Evolutionary conservation across 768 basidiomycete genomes (phyloP).

Genomic region (Boletus eberwhitei): DNA sequence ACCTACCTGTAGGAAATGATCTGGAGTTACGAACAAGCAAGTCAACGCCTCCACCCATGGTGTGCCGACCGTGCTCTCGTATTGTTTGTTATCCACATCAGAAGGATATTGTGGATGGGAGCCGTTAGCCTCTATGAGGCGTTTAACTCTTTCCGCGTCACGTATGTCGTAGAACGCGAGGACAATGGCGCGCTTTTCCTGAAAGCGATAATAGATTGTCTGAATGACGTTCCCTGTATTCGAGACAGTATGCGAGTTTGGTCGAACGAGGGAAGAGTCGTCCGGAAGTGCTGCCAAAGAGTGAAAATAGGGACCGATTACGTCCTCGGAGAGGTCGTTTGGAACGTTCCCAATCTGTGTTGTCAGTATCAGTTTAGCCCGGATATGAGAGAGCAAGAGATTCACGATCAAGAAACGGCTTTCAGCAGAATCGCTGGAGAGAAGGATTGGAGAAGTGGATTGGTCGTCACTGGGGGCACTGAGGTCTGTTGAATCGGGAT

Average conservation of each 20-base stretch:
- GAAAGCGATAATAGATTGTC: slow-evolving; percentile 53
- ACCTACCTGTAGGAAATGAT: slow-evolving; percentile 45
- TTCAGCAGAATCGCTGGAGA: slow-evolving; percentile 16
- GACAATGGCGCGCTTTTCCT: slow-evolving; percentile 49
- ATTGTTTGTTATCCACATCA: slow-evolving; percentile 6
- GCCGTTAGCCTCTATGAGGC: slow-evolving; percentile 32
- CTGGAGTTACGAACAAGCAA: slow-evolving; percentile 44
- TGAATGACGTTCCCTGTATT: slow-evolving; percentile 40
- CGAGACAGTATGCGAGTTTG: slow-evolving; percentile 2
- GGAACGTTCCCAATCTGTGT: slow-evolving; percentile 43
- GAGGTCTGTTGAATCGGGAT: slow-evolving; percentile 32
- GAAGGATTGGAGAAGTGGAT: slow-evolving; percentile 9
- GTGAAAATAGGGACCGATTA: slow-evolving; percentile 30
- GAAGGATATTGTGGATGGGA: slow-evolving; percentile 2
- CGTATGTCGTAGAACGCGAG: slow-evolving; percentile 63
- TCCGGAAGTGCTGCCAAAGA: slow-evolving; percentile 21
- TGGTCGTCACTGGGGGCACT: slow-evolving; percentile 23
- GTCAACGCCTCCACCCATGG: slow-evolving; percentile 30
- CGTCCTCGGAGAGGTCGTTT: slow-evolving; percentile 28
- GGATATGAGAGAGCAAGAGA: not conserved
- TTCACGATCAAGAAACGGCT: slow-evolving; percentile 34
- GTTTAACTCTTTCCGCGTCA: slow-evolving; percentile 47
- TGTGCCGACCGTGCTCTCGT: not conserved
- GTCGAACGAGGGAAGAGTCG: slow-evolving; percentile 5
- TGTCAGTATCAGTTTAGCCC: slow-evolving; percentile 10